Percentiles rank a stretch among this genome's conserved stretches.
These are phyloP conservation scores for Delonix regia DNA, from an alignment of 306 rosid species.

Conservation along the genomic window DNA sequence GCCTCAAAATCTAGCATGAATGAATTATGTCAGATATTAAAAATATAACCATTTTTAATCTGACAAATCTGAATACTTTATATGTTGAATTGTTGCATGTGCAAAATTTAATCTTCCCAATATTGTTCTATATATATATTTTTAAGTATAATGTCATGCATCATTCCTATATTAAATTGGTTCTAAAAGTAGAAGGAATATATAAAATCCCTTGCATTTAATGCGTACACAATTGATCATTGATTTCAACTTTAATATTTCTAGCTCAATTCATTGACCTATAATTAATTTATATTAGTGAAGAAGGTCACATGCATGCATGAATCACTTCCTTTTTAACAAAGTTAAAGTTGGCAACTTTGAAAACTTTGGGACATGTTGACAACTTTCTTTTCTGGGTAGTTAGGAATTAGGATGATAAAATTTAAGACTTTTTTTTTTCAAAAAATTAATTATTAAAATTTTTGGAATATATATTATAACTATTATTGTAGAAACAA, in stretches of 20 bases:
- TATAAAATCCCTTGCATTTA: neutral
- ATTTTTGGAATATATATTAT: too few relatives aligned
- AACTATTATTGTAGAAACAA: too few relatives aligned
- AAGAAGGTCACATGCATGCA: constrained; percentile 5
- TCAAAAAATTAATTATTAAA: neutral
- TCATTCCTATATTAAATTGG: neutral
- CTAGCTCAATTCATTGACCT: neutral
- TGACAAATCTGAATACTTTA: neutral
- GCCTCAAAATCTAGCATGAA: neutral
- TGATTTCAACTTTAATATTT: neutral
- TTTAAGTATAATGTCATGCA: too few relatives aligned
- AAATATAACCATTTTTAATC: too few relatives aligned
- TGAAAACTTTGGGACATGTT: neutral
- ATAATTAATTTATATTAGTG: neutral
- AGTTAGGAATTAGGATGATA: neutral
- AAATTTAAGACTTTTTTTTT: neutral
- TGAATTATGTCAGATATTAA: neutral
- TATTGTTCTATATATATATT: neutral
- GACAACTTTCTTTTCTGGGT: neutral
- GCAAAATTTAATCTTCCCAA: neutral
- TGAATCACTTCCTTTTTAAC: neutral
- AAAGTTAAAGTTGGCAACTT: neutral
- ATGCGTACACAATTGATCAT: neutral
- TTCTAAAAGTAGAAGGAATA: neutral
- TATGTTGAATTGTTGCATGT: neutral